phyloP scores from a whole-genome alignment of 257 asterid species.

The Paraleonurus japonicus region DNA sequence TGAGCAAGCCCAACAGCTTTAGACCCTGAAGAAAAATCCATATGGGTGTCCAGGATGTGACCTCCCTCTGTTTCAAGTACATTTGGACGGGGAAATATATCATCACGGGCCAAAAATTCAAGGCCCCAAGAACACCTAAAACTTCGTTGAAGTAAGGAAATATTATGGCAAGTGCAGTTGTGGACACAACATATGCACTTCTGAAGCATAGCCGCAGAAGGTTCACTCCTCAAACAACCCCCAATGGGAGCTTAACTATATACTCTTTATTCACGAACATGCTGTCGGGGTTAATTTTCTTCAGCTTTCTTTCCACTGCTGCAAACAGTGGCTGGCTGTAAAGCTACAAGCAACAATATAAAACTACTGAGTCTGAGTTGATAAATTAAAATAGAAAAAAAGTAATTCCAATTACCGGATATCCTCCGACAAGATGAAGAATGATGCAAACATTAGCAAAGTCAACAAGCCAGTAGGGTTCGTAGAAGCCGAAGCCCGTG shows the following conservation, averaged over 20 bases:
- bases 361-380: too few relatives aligned
- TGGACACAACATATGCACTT: slow-evolving; percentile 51
- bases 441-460: slow-evolving; percentile 64
- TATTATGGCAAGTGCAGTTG: slow-evolving; percentile 44
- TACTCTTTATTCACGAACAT: slow-evolving; percentile 36
- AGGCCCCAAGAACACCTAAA: slow-evolving; percentile 58
- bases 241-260: slow-evolving; percentile 36
- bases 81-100: slow-evolving; percentile 68
- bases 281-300: slow-evolving; percentile 30
- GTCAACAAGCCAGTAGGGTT: slow-evolving; percentile 76
- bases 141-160: slow-evolving; percentile 73
- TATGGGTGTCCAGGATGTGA: slow-evolving; percentile 42
- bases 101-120: slow-evolving; percentile 62
- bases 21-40: slow-evolving; percentile 51
- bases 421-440: slow-evolving; percentile 68
- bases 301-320: slow-evolving; percentile 38
- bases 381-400: too few relatives aligned
- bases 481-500: slow-evolving; percentile 77
- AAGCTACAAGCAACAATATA: slow-evolving; percentile 36
- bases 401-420: too few relatives aligned
- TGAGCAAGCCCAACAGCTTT: slow-evolving; percentile 39
- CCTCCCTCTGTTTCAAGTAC: slow-evolving; percentile 50
- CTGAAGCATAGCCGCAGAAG: slow-evolving; percentile 37
- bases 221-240: slow-evolving; percentile 42
- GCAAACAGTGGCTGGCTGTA: slow-evolving; percentile 71